Evolutionary conservation across 306 rosid genomes (phyloP), one percentile per base, ranked within the genome.

Genomic region (Vigna radiata): DNA sequence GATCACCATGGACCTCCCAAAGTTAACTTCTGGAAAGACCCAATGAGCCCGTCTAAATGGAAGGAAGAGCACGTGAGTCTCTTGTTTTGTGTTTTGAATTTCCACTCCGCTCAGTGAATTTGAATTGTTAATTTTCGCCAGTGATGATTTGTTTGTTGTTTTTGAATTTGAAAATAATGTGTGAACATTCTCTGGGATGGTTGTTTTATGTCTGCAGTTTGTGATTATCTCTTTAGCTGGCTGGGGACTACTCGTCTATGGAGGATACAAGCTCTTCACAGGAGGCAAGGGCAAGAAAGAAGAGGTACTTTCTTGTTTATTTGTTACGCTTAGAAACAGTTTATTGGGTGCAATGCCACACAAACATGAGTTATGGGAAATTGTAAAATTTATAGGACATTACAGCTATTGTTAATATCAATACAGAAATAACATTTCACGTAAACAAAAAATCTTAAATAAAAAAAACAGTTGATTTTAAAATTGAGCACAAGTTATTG

Each of bases 61-160:
- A 96, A 96, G 94, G 98, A 96, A 77, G 99, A 96, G 87, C 99
- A 96, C 68, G 98, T 96, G 78, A 87, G 98, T 83, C 47, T 83
- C 60, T 68, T 68, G 19, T 72, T 74, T 77, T 67, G 18, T 63
- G 65, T 52, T 52, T 76, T 52, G 31, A 84, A 55, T 64, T 79
- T 70, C 29, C 10, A 13, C 70, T 52, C 9, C 27, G 37, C 37
- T 39, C 11, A 17, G 33, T 15, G 36, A 14, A 62, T 11, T 43
- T 66, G 55, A 54, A 52, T 56, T 75, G 7, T 75, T 33, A 16
- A 39, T 46, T 74, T 75, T 72, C 14, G 2, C 17, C 4, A 9
- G 68, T 16, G 71, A 76, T 83, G 68, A 62, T 75, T 33, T 49
- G 63, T 64, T 21, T 29, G 0, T 53, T 68, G 31, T 3, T 18